These are phyloP conservation scores for Trichoderma semiorbis DNA, from an alignment of 2,329 filamentous ascomycete genomes.

Conservation along the genomic window DNA sequence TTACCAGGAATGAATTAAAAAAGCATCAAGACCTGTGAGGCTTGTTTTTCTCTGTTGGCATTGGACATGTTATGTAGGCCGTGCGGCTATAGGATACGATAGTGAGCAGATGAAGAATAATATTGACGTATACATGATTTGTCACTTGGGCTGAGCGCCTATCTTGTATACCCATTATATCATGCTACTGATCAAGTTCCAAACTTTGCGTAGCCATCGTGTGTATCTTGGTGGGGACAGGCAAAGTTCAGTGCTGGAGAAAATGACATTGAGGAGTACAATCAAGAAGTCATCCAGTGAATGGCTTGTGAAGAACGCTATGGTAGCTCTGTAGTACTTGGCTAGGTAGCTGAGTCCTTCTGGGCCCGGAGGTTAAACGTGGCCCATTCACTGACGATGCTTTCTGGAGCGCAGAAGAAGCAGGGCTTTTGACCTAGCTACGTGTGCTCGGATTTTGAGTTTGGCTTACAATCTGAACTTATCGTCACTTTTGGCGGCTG, in stretches of 20 bases:
- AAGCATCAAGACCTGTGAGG: neutral
- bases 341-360: neutral
- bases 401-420: neutral
- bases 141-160: neutral
- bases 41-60: neutral
- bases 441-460: neutral
- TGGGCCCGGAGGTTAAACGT: neutral
- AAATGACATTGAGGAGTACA: neutral
- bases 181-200: neutral
- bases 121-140: neutral
- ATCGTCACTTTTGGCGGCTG: neutral
- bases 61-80: neutral
- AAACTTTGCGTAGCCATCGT: neutral
- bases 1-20: neutral
- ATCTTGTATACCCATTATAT: neutral
- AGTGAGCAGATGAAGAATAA: neutral
- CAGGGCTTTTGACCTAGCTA: neutral
- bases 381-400: constrained; percentile 5
- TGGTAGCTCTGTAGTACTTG: neutral
- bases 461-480: neutral
- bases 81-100: neutral
- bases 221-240: neutral
- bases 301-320: neutral
- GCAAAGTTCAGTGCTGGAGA: neutral
- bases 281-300: neutral